Evolutionary conservation across 345 rosid genomes (phyloP), one percentile per base, ranked within the genome.

Genomic region (Durio zibethinus): DNA sequence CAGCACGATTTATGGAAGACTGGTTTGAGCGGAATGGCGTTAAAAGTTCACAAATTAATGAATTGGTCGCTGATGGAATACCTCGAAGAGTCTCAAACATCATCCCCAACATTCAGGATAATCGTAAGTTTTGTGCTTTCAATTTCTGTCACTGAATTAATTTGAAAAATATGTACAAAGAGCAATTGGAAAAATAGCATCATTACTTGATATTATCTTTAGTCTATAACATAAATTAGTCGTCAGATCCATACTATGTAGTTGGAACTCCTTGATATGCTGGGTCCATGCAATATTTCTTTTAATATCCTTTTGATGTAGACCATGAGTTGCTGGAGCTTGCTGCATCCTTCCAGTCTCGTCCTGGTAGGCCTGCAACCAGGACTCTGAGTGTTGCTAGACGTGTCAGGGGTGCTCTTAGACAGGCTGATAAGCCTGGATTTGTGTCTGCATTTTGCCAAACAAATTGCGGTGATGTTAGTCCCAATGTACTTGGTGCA

Each of bases 391-490:
- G 91, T 78, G 86, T 85, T 89, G 86, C 92, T 67, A 88, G 89
- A 73, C 95, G 95, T 76, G 97, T 96, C 74, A 88, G 98, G 83
- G 80, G 90, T 87, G 80, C 88, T 85, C 88, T 90, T 73, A 92
- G 96, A 91, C 88, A 85, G 72, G 88, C 97, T 72, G 94, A 90
- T 69, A 93, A 71, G 76, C 98, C 98, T 71, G 85, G 82, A 72
- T 96, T 96, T 88, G 95, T 96, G 59, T 90, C 99, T 86, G 97
- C 99, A 47, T 96, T 96, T 85, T 96, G 98, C 83, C 99, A 96
- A 81, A 79, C 97, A 33, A 96, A 92, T 84, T 96, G 99, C 83
- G 99, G 99, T 64, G 98, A 96, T 86, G 97, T 96, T 81, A 96
- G 97, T 83, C 99, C 99, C 73, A 96, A 96, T 80, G 93, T 93